Evolutionary conservation across 768 basidiomycete species (phyloP), one percentile per base, ranked within the genome.

Genomic region (Rhizopogon vulgaris): DNA sequence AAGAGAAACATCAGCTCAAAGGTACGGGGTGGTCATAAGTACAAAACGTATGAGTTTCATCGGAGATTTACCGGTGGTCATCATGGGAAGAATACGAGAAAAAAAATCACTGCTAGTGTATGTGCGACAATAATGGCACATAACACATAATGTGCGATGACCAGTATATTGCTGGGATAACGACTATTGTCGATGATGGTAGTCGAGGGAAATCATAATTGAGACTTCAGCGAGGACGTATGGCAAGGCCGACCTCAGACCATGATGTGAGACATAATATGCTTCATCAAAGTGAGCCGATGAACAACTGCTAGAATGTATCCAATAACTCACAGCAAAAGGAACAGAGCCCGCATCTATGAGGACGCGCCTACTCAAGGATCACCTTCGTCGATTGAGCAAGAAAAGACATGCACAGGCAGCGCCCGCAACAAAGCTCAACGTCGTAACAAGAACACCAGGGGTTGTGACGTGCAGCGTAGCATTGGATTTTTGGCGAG

Each of bases 351-450:
- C 17, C 17, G 27, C 17, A 27, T 22, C 14, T 12, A 22, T 12
- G 43, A 17, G 12, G 30, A 18, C 30, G 11, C 7, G 43, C 28
- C 8, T 32, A 40, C 8, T 11, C 12, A n/a, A 39, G 18, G 28
- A 51, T 71, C 62, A 73, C 34, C 63, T 61, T 45, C 63, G 61
- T 22, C 71, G 70, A 41, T 58, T 54, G 28, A 68, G 43, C n/a
- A 71, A 24, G 11, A 70, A 43, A n/a, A 65, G 36, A 28, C 63
- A 63, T 7, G 73, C 68, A 48, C 68, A 69, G n/a, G 70, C 65
- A 32, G 68, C 69, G 25, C 80, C 80, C n/a, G 65, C 66, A 24
- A 66, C 65, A 57, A 81, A 76, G 1, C 67, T 73, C n/a, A 73
- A 53, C 8, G 60, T 60, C 28, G 65, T 62, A 7, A 71, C 53